phyloP scores from a whole-genome alignment of 257 asterid species.

The Solanum tacnaense region DNA sequence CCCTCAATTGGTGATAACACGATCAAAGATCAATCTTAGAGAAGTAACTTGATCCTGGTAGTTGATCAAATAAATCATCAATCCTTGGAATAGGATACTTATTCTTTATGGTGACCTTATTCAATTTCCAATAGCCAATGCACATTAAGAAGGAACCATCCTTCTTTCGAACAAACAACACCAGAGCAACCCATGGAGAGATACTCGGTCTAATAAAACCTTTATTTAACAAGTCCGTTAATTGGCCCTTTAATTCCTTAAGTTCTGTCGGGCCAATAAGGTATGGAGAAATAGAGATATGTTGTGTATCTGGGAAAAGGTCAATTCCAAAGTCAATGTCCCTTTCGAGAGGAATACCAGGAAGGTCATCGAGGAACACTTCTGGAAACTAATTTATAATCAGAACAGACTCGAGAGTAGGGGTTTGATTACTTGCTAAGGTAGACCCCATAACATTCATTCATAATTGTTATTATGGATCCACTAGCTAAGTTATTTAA shows the following conservation, averaged over 20 bases:
- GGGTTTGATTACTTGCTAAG: neutral
- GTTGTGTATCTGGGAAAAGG: neutral
- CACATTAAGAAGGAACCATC: neutral
- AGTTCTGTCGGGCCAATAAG: neutral
- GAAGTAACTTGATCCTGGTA: neutral
- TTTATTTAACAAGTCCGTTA: neutral
- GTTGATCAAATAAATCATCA: neutral
- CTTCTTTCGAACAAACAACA: neutral
- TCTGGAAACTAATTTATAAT: neutral
- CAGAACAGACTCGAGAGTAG: neutral
- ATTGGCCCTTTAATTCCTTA: neutral
- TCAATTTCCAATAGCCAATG: neutral
- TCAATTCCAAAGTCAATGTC: neutral
- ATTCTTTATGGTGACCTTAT: neutral
- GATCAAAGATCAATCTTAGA: neutral
- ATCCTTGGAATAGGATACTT: neutral
- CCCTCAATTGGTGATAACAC: neutral
- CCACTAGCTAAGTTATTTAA: neutral
- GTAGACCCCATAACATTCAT: neutral
- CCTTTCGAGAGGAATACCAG: neutral
- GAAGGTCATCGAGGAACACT: neutral
- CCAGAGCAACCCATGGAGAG: neutral
- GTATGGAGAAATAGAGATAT: neutral
- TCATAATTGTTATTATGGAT: neutral
- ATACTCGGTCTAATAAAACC: neutral